A percentile compares a stretch with the other conserved stretches of the same genome.
These are phyloP conservation scores for Teratosphaeria destructans DNA, from an alignment of 2,329 filamentous ascomycete genomes.

Conservation along the genomic window DNA sequence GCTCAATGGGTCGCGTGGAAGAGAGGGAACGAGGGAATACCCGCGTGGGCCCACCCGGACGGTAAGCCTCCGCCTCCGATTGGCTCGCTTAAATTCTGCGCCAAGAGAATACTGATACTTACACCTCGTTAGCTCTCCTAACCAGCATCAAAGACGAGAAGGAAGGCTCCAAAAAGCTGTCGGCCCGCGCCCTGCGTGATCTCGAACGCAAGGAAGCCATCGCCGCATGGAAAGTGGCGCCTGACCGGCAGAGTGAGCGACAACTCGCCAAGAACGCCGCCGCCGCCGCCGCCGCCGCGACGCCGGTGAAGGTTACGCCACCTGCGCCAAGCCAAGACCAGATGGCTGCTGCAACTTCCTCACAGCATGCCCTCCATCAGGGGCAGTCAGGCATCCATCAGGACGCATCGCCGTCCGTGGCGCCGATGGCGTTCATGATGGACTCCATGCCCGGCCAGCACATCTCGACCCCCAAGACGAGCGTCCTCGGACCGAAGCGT, in stretches of 20 bases:
- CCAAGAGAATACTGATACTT: not conserved
- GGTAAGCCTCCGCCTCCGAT: not conserved
- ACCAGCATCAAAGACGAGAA: slow-evolving; percentile 38
- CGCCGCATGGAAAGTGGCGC: slow-evolving; percentile 32
- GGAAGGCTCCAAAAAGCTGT: slow-evolving; percentile 43
- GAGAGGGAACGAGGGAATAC: slow-evolving; percentile 51
- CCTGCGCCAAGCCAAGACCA: slow-evolving; percentile 7
- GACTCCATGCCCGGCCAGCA: slow-evolving; percentile 22
- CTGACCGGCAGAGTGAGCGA: slow-evolving; percentile 36
- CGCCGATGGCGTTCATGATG: slow-evolving; percentile 19
- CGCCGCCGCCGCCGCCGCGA: slow-evolving; percentile 3
- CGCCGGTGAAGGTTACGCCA: slow-evolving; percentile 5
- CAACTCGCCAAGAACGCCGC: slow-evolving; percentile 19
- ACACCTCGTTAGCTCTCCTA: slow-evolving; percentile 29
- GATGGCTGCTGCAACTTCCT: slow-evolving; percentile 9
- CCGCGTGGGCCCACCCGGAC: slow-evolving; percentile 52
- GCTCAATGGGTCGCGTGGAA: slow-evolving; percentile 60
- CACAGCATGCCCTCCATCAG: slow-evolving; percentile 16
- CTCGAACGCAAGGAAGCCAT: slow-evolving; percentile 44
- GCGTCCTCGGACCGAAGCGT: slow-evolving; percentile 49
- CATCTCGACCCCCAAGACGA: slow-evolving; percentile 44
- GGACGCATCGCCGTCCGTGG: slow-evolving; percentile 6
- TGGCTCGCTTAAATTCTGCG: not conserved
- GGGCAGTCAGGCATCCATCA: slow-evolving; percentile 18
- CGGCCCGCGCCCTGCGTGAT: slow-evolving; percentile 44